These are phyloP conservation scores for Psilocybe mexicana DNA, from an alignment of 1,284 basidiomycete species.

Conservation along the genomic window DNA sequence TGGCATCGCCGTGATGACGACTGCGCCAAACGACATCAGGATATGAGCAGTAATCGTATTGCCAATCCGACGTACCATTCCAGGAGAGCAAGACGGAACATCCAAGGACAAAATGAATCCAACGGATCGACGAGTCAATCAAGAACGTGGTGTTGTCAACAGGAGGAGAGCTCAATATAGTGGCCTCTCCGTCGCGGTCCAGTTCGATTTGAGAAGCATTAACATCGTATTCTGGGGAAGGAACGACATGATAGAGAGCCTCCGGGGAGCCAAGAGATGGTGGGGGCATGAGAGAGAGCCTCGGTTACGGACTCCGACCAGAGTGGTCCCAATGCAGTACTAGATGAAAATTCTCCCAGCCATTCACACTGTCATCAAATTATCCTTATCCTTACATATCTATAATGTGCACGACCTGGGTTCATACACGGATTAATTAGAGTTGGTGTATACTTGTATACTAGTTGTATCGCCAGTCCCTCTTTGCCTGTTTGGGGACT, in stretches of 20 bases:
- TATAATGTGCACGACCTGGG: background rate
- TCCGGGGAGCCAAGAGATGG: constrained; percentile 31
- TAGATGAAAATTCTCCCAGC: background rate
- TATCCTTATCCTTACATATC: background rate
- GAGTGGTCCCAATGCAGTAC: background rate
- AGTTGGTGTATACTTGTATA: background rate
- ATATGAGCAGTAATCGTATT: background rate
- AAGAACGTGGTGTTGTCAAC: constrained; percentile 28
- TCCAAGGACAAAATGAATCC: constrained; percentile 72
- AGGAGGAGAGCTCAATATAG: constrained; percentile 23
- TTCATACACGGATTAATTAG: background rate
- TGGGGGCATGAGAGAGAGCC: constrained; percentile 1
- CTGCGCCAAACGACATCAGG: constrained; percentile 36
- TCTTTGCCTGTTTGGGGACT: constrained; percentile 42
- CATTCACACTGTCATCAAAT: background rate
- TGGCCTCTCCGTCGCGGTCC: constrained; percentile 35
- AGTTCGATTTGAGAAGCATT: constrained; percentile 35
- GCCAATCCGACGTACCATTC: constrained; percentile 58
- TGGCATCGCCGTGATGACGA: constrained; percentile 73
- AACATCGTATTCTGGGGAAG: constrained; percentile 27
- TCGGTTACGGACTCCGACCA: background rate
- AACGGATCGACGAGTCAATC: constrained; percentile 48
- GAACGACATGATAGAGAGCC: constrained; percentile 40
- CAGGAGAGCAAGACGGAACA: constrained; percentile 74
- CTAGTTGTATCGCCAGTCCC: background rate